phyloP scores from a whole-genome alignment of 2,329 filamentous ascomycete genomes.

The Nigrospora sphaerica region DNA sequence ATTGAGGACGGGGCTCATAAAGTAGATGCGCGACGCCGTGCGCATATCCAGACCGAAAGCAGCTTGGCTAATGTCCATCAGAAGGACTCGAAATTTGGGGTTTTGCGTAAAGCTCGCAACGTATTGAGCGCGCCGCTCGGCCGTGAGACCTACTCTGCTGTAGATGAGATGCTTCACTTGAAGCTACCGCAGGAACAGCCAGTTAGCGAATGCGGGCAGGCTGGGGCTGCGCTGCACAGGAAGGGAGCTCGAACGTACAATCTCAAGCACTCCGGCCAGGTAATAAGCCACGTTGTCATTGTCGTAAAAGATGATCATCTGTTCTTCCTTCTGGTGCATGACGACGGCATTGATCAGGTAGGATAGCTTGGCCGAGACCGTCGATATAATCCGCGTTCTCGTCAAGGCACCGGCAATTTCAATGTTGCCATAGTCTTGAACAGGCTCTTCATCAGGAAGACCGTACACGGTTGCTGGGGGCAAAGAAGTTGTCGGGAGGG shows the following conservation, averaged over 20 bases:
- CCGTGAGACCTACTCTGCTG: conserved; percentile 49
- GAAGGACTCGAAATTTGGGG: conserved; percentile 61
- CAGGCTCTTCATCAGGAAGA: conserved; percentile 3
- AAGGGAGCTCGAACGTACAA: conserved; percentile 33
- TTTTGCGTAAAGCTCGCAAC: conserved; percentile 71
- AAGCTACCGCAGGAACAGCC: conserved; percentile 26
- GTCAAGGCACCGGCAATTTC: conserved; percentile 44
- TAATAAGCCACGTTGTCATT: conserved; percentile 83
- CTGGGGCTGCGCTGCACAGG: no score
- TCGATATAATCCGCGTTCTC: conserved; percentile 62
- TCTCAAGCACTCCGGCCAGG: conserved; percentile 73
- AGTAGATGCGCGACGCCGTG: conserved; percentile 78
- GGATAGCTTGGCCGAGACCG: conserved; percentile 78
- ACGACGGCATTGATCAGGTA: conserved; percentile 73
- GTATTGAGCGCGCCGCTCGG: conserved; percentile 63
- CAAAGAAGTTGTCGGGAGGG: background rate
- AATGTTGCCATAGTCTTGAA: conserved; percentile 27
- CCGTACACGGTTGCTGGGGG: background rate
- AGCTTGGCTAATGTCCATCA: conserved; percentile 89
- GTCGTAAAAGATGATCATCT: conserved; percentile 91
- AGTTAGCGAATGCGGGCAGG: conserved; percentile 1
- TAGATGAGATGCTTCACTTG: conserved; percentile 60
- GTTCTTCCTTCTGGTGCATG: conserved; percentile 62
- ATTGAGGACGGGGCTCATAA: conserved; percentile 81
- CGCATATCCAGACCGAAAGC: conserved; percentile 83